Percentiles rank a stretch among this genome's conserved stretches.
These are phyloP conservation scores for Aspergillus arachidicola DNA, from an alignment of 2,329 filamentous ascomycete species.

Conservation along the genomic window DNA sequence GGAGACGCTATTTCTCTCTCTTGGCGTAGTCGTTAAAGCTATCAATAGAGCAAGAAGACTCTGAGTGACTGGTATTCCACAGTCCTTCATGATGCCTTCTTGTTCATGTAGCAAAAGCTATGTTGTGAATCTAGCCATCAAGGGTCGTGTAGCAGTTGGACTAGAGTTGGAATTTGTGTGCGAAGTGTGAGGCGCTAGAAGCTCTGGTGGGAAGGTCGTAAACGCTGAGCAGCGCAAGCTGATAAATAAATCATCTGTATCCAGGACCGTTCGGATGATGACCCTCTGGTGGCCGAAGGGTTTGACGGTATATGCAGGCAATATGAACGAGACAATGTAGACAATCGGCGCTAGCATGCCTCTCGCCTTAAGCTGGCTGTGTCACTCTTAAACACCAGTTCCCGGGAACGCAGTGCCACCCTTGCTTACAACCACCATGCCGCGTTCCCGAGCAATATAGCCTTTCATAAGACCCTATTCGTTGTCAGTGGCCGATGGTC, in stretches of 20 bases:
- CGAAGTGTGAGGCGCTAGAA: not conserved
- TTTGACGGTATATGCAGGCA: not conserved
- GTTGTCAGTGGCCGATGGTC: slow-evolving; percentile 17
- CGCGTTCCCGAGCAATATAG: slow-evolving; percentile 89
- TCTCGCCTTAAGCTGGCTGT: not conserved
- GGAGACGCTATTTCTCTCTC: not conserved
- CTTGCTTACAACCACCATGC: slow-evolving; percentile 91
- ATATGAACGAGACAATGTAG: not conserved
- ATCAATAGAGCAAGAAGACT: not conserved
- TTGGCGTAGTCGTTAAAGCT: not conserved
- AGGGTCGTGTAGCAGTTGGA: not conserved
- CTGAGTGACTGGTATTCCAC: not conserved
- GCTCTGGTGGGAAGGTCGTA: not conserved
- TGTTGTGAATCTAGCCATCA: not conserved
- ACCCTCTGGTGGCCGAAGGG: not conserved
- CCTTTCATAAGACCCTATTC: slow-evolving; percentile 92
- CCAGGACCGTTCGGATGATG: not conserved
- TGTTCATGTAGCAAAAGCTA: not conserved
- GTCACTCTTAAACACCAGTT: slow-evolving; percentile 64
- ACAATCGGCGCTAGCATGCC: not conserved
- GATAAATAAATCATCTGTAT: not conserved
- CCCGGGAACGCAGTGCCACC: slow-evolving; percentile 84
- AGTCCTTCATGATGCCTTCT: not conserved
- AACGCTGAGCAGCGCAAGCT: not conserved
- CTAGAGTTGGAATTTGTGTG: not conserved